phyloP scores from a whole-genome alignment of 805 yeast genomes.

The Yarrowia keelungensis region DNA sequence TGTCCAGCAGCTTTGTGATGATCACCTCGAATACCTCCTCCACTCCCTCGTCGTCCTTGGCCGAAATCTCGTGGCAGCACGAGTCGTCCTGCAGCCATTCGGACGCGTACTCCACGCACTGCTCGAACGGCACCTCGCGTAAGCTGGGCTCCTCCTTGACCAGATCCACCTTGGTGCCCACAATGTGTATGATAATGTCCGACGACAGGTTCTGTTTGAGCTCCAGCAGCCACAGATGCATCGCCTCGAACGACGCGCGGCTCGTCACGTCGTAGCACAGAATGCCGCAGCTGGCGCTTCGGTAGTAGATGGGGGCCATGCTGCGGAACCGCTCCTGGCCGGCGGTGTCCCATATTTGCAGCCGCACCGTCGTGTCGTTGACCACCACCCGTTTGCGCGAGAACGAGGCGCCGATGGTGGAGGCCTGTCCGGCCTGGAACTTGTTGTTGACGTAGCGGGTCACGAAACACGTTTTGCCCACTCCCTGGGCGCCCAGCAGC shows the following conservation, averaged over 20 bases:
- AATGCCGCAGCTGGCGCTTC: conserved; percentile 51
- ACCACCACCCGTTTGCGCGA: conserved; percentile 49
- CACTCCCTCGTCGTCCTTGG: conserved; percentile 51
- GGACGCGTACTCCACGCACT: conserved; percentile 48
- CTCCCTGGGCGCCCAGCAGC: conserved; percentile 51
- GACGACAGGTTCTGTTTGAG: conserved; percentile 47
- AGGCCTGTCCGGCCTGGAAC: conserved; percentile 49
- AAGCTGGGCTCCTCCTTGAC: conserved; percentile 49
- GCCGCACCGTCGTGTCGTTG: conserved; percentile 49
- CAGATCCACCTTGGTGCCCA: conserved; percentile 50
- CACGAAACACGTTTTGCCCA: conserved; percentile 51
- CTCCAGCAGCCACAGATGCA: conserved; percentile 51
- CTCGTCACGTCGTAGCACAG: conserved; percentile 51
- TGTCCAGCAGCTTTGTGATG: conserved; percentile 46
- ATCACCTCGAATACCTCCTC: conserved; percentile 49
- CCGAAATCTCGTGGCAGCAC: conserved; percentile 50
- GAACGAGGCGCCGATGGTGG: conserved; percentile 51
- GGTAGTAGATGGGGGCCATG: conserved; percentile 62
- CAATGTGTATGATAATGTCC: conserved; percentile 49
- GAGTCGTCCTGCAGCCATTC: conserved; percentile 43
- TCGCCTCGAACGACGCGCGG: conserved; percentile 48
- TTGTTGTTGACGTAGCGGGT: conserved; percentile 50
- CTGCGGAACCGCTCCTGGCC: conserved; percentile 97
- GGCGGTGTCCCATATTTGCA: conserved; percentile 91
- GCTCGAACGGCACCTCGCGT: conserved; percentile 50